These are phyloP conservation scores for Artemisia argyi DNA, from an alignment of 129 eudicot genomes.

Conservation along the genomic window DNA sequence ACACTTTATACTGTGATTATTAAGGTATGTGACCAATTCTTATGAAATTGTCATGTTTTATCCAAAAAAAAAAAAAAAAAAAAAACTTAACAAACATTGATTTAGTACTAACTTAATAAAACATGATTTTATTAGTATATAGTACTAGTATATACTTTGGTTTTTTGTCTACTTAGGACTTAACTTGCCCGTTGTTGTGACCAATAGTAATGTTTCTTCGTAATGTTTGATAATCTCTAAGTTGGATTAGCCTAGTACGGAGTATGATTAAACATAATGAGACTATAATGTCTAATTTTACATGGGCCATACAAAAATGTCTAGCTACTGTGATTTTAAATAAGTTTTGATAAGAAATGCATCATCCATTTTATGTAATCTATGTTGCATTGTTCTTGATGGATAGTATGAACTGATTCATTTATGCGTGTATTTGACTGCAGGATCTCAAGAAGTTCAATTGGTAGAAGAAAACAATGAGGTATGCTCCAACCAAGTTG, in stretches of 20 bases:
- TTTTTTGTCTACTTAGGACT: too few relatives aligned
- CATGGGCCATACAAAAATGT: not conserved
- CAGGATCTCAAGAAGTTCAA: constrained; percentile 84
- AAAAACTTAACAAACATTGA: too few relatives aligned
- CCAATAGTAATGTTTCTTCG: too few relatives aligned
- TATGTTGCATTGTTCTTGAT: not conserved
- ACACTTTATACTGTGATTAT: not conserved
- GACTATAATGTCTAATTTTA: not conserved
- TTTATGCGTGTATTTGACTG: constrained; percentile 2
- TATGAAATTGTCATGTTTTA: too few relatives aligned
- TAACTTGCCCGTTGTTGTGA: too few relatives aligned
- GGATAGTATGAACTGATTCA: not conserved
- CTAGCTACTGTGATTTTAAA: not conserved
- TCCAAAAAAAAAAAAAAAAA: too few relatives aligned
- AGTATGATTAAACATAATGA: not conserved
- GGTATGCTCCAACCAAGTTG: constrained; percentile 37
- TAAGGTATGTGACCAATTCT: too few relatives aligned
- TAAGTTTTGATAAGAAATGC: too few relatives aligned
- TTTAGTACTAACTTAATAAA: too few relatives aligned
- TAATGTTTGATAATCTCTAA: too few relatives aligned
- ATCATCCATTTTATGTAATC: not conserved
- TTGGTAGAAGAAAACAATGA: constrained; percentile 40
- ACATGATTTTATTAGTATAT: too few relatives aligned
- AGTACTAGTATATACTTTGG: too few relatives aligned
- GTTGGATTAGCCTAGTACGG: not conserved